These are phyloP conservation scores for Endocalyx cinctus DNA, from an alignment of 2,329 filamentous ascomycete species.

Conservation along the genomic window DNA sequence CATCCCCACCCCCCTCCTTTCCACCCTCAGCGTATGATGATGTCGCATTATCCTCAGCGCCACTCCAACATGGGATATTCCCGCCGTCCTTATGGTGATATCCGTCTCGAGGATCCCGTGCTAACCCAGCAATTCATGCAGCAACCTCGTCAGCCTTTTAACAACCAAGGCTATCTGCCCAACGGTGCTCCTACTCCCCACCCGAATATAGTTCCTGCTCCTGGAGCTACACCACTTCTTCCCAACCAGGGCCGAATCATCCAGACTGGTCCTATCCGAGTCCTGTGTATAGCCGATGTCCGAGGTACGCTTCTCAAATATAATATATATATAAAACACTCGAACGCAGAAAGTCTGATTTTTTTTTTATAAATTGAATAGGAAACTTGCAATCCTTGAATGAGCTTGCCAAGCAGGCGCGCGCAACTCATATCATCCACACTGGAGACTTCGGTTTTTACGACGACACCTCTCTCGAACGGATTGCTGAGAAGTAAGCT, in stretches of 20 bases:
- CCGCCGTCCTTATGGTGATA: slow-evolving; percentile 7
- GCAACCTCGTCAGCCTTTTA: slow-evolving; percentile 36
- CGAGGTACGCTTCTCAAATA: too few relatives aligned
- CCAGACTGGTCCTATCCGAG: slow-evolving; percentile 60
- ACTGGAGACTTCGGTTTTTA: slow-evolving; percentile 99
- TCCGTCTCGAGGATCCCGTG: slow-evolving; percentile 9
- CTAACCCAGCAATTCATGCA: slow-evolving; percentile 16
- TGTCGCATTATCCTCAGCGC: neutral
- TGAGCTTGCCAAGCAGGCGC: slow-evolving; percentile 89
- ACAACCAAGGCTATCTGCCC: slow-evolving; percentile 56
- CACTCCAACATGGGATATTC: slow-evolving; percentile 1
- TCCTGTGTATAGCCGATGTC: slow-evolving; percentile 68
- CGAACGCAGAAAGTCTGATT: too few relatives aligned
- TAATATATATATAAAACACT: too few relatives aligned
- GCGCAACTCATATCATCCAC: slow-evolving; percentile 96
- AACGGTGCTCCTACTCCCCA: slow-evolving; percentile 52
- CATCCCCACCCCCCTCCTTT: too few relatives aligned
- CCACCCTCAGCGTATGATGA: too few relatives aligned
- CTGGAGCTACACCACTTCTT: slow-evolving; percentile 59
- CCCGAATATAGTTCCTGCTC: slow-evolving; percentile 40
- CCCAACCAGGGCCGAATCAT: slow-evolving; percentile 65
- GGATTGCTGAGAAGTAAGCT: slow-evolving; percentile 94
- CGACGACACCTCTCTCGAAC: slow-evolving; percentile 89
- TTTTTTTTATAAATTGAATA: too few relatives aligned
- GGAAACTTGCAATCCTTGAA: slow-evolving; percentile 95